Conservation (phyloP, 2,329 filamentous ascomycete genomes). For the Phyllosticta citrichinensis region DNA sequence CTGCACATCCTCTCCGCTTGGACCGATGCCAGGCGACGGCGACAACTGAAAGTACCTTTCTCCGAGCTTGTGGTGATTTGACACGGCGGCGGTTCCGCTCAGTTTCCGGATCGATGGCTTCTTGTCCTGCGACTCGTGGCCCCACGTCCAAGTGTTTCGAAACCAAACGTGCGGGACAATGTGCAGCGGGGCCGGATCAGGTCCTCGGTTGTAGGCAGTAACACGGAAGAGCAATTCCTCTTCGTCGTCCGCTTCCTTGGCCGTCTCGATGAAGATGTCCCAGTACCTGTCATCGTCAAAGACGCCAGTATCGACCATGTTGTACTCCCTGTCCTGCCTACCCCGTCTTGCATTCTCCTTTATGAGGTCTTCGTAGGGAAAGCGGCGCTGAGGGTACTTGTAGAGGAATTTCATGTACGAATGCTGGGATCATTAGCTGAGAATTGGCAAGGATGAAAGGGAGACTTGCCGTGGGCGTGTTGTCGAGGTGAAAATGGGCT, state of each 20-base stretch:
- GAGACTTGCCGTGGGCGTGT: constrained; percentile 59
- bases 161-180: constrained; percentile 96
- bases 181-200: constrained; percentile 81
- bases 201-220: constrained; percentile 91
- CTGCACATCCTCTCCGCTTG: constrained; percentile 70
- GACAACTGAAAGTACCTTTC: constrained; percentile 77
- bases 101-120: constrained; percentile 69
- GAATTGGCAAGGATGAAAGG: constrained; percentile 15
- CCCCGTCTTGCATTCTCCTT: constrained; percentile 71
- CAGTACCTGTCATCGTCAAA: constrained; percentile 90
- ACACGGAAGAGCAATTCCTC: constrained; percentile 90
- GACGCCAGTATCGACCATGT: constrained; percentile 77
- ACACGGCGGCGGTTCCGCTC: constrained; percentile 58
- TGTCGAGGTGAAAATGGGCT: constrained; percentile 91
- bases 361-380: constrained; percentile 83
- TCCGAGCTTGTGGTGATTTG: constrained; percentile 71
- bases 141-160: constrained; percentile 96
- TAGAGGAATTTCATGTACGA: constrained; percentile 99
- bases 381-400: constrained; percentile 87
- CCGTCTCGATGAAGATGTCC: constrained; percentile 95
- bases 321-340: constrained; percentile 77
- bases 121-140: constrained; percentile 60
- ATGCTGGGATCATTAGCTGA: constrained; percentile 46
- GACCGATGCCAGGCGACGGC: constrained; percentile 76
- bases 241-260: constrained; percentile 84